Base-by-base conservation (phyloP, 106 monocot species). In the Allium cepa region DNA sequence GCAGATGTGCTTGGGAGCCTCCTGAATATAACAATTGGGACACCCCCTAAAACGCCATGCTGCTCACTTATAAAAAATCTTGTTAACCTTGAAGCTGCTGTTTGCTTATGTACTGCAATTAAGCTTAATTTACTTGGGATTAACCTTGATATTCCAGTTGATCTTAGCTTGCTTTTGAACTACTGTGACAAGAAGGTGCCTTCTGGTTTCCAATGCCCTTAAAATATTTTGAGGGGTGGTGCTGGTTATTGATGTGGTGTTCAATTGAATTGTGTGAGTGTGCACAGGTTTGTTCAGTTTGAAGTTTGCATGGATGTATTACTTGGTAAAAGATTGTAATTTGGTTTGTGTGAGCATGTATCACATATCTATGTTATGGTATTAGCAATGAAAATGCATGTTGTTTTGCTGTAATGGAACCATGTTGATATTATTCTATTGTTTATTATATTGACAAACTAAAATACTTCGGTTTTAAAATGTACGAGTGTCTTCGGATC, bases 1-100 rank as follows among this genome's bases (percentile, higher is more conserved):
- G 87, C 87, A 7, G 68, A 87, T 53, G 80, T 83, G 60, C 72
- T 83, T 15, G 49, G 65, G 52, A 64, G 73, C 62, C 74, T 67
- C 17, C 65, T 74, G 26, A 60, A 67, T 17, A 10, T 74, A 0
- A 58, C 13, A 49, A 56, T 67, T 11, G 66, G 74, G 6, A 50
- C 26, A 36, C 67, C 67, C 13, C 67, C 74, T 7, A 74, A 67
- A 50, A 51, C n/a, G 15, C 74, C 74, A 26, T 74, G 74, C 67
- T 74, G 74, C 60, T 51, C 57, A 5, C 74, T 74, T 17, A n/a
- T 74, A 17, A 17, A 27, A 48, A 51, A 51, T 36, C 74, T 74
- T 17, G 74, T 67, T 0, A 65, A 74, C 36, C 67, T 67, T 12
- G 74, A 74, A n/a, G 74, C 74, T 3, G 74, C 74, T 1, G 36